phyloP scores from a whole-genome alignment of 2,329 filamentous ascomycete genomes.

The Annulohypoxylon truncatum region DNA sequence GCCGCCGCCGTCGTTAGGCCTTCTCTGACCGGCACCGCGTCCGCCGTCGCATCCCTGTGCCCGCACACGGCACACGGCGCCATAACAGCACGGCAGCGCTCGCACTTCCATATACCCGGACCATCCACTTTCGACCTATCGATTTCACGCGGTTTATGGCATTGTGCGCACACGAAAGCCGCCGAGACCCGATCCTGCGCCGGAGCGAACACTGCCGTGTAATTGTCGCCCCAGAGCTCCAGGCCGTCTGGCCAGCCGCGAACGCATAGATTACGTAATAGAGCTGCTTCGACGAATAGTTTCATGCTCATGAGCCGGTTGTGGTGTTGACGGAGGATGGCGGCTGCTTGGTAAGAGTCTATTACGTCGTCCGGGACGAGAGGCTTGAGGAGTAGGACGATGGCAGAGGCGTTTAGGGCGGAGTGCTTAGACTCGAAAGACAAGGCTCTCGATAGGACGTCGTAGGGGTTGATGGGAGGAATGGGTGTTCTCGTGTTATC shows the following conservation, averaged over 20 bases:
- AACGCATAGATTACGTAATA: constrained; percentile 70
- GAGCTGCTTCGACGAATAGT: constrained; percentile 69
- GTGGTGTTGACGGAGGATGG: constrained; percentile 70
- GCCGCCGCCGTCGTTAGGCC: constrained; percentile 30
- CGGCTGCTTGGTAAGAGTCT: constrained; percentile 65
- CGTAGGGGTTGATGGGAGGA: constrained; percentile 66
- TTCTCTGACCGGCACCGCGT: constrained; percentile 45
- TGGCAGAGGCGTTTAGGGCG: constrained; percentile 69
- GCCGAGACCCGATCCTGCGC: constrained; percentile 67
- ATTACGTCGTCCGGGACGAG: constrained; percentile 67
- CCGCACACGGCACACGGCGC: constrained; percentile 70
- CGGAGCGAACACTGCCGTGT: constrained; percentile 63
- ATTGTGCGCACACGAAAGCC: constrained; percentile 65
- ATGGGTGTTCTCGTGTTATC: constrained; percentile 14
- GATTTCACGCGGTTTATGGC: constrained; percentile 67
- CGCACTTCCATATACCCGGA: constrained; percentile 66
- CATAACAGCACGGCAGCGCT: constrained; percentile 65
- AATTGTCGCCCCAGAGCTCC: constrained; percentile 65
- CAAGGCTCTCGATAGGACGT: constrained; percentile 64
- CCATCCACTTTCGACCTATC: constrained; percentile 58
- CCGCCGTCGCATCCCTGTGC: constrained; percentile 61
- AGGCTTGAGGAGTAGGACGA: constrained; percentile 69
- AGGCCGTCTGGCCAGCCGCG: constrained; percentile 66
- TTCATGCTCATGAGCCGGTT: constrained; percentile 68
- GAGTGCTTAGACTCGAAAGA: constrained; percentile 67